Percentiles rank a stretch among this genome's conserved stretches.
Evolutionary conservation across 2,329 filamentous ascomycete genomes (phyloP).

Genomic region (Penicillium sclerotiorum): DNA sequence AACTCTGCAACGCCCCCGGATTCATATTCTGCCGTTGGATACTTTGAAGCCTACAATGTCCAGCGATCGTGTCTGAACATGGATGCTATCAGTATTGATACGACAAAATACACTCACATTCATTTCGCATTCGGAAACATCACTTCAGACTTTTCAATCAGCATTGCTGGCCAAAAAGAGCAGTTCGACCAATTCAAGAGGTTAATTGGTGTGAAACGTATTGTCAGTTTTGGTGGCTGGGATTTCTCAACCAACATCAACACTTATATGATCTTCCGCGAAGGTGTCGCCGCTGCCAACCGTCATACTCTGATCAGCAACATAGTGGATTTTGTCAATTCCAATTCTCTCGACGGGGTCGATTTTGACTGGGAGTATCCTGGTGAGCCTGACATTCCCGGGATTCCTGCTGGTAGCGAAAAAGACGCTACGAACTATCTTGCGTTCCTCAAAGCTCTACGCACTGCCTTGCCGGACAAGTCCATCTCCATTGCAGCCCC

Average conservation of each 20-base stretch:
- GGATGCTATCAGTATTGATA: conserved; percentile 21
- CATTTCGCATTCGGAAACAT: conserved; percentile 44
- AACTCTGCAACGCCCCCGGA: conserved; percentile 3
- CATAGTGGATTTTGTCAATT: conserved; percentile 44
- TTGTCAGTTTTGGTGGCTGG: conserved; percentile 53
- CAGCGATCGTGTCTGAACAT: conserved; percentile 36
- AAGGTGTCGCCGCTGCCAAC: conserved; percentile 41
- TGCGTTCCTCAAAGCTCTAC: conserved; percentile 41
- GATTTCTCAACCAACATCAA: conserved; percentile 41
- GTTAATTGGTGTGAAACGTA: conserved; percentile 35
- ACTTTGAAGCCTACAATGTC: conserved; percentile 28
- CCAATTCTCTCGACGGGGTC: conserved; percentile 32
- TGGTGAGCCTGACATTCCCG: conserved; percentile 12
- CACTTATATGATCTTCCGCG: conserved; percentile 45
- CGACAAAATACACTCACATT: conserved; percentile 21
- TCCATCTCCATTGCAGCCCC: conserved; percentile 30
- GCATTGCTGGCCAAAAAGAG: conserved; percentile 23
- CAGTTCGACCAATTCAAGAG: conserved; percentile 40
- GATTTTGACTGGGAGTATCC: conserved; percentile 1
- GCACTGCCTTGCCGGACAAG: conserved; percentile 29
- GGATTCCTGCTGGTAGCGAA: conserved; percentile 37
- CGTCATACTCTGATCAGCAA: conserved; percentile 41
- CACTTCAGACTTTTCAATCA: conserved; percentile 33
- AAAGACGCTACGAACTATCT: conserved; percentile 34
- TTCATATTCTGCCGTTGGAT: conserved; percentile 10